Evolutionary conservation across 1,284 basidiomycete genomes (phyloP), one percentile per base, ranked within the genome.

Genomic region (Phylloboletellus chloephorus): DNA sequence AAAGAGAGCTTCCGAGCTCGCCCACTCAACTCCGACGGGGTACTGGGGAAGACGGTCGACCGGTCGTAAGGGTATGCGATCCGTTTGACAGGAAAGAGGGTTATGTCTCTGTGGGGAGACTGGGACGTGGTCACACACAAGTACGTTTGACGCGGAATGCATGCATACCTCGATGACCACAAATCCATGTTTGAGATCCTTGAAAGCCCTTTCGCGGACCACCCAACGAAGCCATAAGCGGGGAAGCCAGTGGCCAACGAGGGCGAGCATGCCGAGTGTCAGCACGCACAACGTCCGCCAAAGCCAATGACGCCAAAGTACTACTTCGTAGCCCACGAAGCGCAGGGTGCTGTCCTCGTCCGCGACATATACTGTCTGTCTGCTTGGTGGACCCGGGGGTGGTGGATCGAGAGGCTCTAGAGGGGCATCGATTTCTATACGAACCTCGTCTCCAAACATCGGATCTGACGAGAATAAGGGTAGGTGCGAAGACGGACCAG

Each of bases 241-340:
- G 35, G 96, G 95, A 52, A 96, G 81, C 96, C 96, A 99, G 53
- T 93, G 82, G 2, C 92, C 92, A 4, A 96, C 63, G 11, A 98
- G 74, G 7, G 79, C 85, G 23, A 98, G 67, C 7, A 81, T 64
- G 3, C 96, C 96, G 8, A 88, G 65, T 1, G 84, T 79, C 11
- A 88, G 43, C 7, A 89, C 54, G 55, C 87, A 92, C 6, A 76
- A 76, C 15, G 74, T 40, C 52, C 78, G 72, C 92, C 94, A 99
- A 4, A 85, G 48, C 57, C 73, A 68, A 37, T 77, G 72, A 38
- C 83, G 78, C 70, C 78, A 78, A 6, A 56, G 56, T 31, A 87
- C 69, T 5, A 78, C 76, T 53, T 87, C 82, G 57, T 92, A 95
- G n/a, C 93, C 93, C 12, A 91, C 78, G 56, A 99, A 87, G 6